Evolutionary conservation across 1,284 basidiomycete genomes (phyloP).

Genomic region (Pyrrhoderma lamaoense): DNA sequence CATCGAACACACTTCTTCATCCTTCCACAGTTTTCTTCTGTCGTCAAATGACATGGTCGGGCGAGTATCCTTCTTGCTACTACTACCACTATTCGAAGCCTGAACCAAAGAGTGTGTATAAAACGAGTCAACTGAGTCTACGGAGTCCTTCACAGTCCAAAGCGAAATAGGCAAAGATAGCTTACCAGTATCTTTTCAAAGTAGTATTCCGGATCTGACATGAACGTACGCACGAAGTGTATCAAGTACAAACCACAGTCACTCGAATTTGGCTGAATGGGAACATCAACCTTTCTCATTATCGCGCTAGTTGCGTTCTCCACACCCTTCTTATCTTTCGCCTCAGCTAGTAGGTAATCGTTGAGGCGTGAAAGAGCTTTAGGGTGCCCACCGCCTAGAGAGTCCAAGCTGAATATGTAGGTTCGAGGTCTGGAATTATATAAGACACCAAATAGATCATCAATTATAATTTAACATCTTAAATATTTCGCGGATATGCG

Average conservation of each 20-base stretch:
- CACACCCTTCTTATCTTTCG: slow-evolving; percentile 63
- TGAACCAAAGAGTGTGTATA: slow-evolving; percentile 27
- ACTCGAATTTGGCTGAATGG: slow-evolving; percentile 75
- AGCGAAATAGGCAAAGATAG: neutral
- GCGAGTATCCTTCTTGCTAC: no score
- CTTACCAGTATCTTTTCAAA: slow-evolving; percentile 12
- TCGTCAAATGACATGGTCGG: neutral
- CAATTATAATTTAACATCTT: no score
- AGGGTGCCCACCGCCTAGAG: slow-evolving; percentile 65
- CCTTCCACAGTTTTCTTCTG: slow-evolving; percentile 39
- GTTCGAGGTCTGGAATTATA: slow-evolving; percentile 38
- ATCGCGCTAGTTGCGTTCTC: slow-evolving; percentile 36
- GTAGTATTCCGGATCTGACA: slow-evolving; percentile 41
- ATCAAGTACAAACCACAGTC: slow-evolving; percentile 83
- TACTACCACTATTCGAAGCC: slow-evolving; percentile 26
- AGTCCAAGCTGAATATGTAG: slow-evolving; percentile 83
- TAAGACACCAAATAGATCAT: no score
- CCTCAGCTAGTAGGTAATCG: slow-evolving; percentile 73
- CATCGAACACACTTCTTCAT: slow-evolving; percentile 26
- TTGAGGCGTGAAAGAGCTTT: slow-evolving; percentile 56
- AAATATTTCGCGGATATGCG: no score
- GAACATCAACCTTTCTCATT: slow-evolving; percentile 54
- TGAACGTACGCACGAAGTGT: slow-evolving; percentile 72
- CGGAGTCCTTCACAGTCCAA: neutral
- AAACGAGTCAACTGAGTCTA: slow-evolving; percentile 27